A percentile compares a stretch with the other conserved stretches of the same genome.
phyloP scores from a whole-genome alignment of 148 eudicot genomes.

The Limonium bicolor region DNA sequence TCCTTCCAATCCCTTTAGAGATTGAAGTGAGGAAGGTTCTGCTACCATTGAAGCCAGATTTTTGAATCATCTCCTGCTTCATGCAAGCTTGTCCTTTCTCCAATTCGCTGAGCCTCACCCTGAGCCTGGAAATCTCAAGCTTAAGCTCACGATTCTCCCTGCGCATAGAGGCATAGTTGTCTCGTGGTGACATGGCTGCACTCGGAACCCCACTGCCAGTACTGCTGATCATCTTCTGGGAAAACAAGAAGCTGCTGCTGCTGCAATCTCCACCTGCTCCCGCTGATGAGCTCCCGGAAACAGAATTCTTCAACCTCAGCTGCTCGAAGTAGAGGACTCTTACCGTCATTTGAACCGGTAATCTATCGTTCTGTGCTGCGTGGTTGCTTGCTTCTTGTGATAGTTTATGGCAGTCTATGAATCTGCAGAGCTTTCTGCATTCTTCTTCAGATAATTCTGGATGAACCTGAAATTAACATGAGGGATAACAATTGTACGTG shows the following conservation, averaged over 20 bases:
- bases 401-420: slow-evolving; percentile 78
- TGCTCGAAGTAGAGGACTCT: slow-evolving; percentile 89
- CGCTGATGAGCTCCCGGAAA: neutral
- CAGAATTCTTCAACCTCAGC: slow-evolving; percentile 44
- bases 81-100: slow-evolving; percentile 79
- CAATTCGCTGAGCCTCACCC: slow-evolving; percentile 77
- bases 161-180: slow-evolving; percentile 75
- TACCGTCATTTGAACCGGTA: slow-evolving; percentile 94
- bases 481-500: no score
- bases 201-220: slow-evolving; percentile 76
- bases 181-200: slow-evolving; percentile 76
- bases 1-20: slow-evolving; percentile 47
- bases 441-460: slow-evolving; percentile 59
- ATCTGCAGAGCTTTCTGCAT: slow-evolving; percentile 60
- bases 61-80: slow-evolving; percentile 68
- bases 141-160: slow-evolving; percentile 78
- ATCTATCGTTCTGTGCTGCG: slow-evolving; percentile 94
- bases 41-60: slow-evolving; percentile 16
- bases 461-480: slow-evolving; percentile 84
- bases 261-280: no score
- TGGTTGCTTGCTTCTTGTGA: slow-evolving; percentile 92
- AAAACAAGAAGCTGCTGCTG: slow-evolving; percentile 28
- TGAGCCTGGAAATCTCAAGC: slow-evolving; percentile 78
- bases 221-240: slow-evolving; percentile 48
- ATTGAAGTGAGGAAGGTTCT: slow-evolving; percentile 58